A percentile compares a stretch with the other conserved stretches of the same genome.
These are phyloP conservation scores for Artemisia princeps DNA, from an alignment of 140 eudicot species.

Conservation along the genomic window DNA sequence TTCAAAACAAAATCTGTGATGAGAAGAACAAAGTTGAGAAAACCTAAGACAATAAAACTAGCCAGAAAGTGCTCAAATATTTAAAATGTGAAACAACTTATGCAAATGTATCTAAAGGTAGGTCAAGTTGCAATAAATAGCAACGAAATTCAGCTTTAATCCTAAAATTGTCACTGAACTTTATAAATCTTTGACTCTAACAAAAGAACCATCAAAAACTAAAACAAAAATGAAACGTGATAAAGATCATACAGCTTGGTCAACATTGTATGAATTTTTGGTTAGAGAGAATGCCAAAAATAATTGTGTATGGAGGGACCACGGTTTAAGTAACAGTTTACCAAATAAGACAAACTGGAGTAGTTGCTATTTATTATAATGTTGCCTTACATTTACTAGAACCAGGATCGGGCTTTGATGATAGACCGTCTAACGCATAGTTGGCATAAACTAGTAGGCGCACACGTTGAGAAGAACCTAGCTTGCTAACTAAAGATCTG, in stretches of 20 bases:
- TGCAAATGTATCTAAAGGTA: not conserved
- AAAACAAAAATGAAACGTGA: not conserved
- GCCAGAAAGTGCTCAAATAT: conserved; percentile 3
- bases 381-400: conserved; percentile 34
- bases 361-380: not conserved
- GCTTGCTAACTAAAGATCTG: conserved; percentile 67
- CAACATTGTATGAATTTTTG: not conserved
- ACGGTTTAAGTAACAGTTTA: not conserved
- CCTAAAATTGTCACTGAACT: not conserved
- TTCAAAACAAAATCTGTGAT: conserved; percentile 36
- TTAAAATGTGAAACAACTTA: not conserved
- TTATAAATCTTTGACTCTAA: not conserved
- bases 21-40: conserved; percentile 13
- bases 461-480: conserved; percentile 54
- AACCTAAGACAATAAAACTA: not conserved
- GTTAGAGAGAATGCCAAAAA: too few relatives aligned
- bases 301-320: not conserved
- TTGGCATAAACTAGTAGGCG: conserved; percentile 69
- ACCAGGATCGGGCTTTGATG: conserved; percentile 31
- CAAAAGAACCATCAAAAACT: not conserved
- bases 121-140: conserved; percentile 3
- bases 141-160: not conserved
- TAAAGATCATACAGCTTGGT: not conserved
- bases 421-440: conserved; percentile 63
- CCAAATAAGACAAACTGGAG: not conserved